Conservation (phyloP, 2,329 filamentous ascomycete species). For the Xylaria sp. region DNA sequence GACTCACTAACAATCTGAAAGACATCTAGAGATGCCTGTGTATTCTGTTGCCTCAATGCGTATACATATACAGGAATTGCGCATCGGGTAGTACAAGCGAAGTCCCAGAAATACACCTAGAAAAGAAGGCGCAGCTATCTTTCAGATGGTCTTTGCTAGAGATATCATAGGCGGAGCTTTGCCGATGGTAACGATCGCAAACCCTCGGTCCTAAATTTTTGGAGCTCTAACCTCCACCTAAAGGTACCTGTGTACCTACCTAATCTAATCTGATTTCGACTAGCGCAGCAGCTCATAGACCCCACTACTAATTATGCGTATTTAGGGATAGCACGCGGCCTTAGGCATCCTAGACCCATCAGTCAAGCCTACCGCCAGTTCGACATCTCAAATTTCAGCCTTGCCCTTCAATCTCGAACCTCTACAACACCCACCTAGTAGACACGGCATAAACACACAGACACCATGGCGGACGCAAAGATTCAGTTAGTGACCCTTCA, state of each 20-base stretch:
- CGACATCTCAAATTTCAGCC: conserved; percentile 36
- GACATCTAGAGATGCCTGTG: conserved; percentile 64
- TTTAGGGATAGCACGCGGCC: neutral
- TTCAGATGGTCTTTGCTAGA: neutral
- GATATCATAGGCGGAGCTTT: conserved; percentile 23
- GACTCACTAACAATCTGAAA: conserved; percentile 62
- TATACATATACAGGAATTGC: conserved; percentile 43
- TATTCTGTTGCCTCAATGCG: conserved; percentile 49
- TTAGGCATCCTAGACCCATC: neutral
- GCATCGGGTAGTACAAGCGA: conserved; percentile 49
- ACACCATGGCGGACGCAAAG: conserved; percentile 59
- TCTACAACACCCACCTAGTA: conserved; percentile 11
- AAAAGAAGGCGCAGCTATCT: neutral
- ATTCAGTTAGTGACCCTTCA: conserved; percentile 68
- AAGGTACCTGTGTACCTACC: neutral
- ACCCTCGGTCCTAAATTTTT: conserved; percentile 39
- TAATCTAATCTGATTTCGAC: too few species aligned
- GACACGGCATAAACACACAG: conserved; percentile 16
- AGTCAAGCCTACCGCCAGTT: neutral
- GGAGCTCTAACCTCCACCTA: conserved; percentile 24
- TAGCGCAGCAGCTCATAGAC: neutral
- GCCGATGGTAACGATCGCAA: conserved; percentile 23
- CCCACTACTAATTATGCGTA: neutral
- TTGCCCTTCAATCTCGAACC: conserved; percentile 29
- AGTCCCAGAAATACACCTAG: neutral